Evolutionary conservation across 2,329 filamentous ascomycete species (phyloP), one percentile per base, ranked within the genome.

Genomic region (Epichloe gansuensis): DNA sequence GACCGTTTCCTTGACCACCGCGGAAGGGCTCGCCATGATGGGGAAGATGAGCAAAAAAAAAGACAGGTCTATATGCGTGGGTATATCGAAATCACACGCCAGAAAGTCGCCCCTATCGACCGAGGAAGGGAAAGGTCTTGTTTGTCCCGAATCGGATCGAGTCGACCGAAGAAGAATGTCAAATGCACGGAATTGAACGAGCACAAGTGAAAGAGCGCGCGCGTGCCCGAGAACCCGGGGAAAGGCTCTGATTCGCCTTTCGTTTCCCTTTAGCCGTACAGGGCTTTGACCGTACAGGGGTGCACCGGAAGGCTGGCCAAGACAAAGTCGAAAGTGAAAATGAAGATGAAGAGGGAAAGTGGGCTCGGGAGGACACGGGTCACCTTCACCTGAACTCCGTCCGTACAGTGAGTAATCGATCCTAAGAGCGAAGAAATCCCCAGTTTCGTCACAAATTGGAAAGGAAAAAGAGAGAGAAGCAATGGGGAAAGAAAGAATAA

Each of bases 1-100:
- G 67, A 94, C 82, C 56, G 78, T 76, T 68, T 85, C 83, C 69
- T 80, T 85, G 59, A 85, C 77, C 55, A 70, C 68, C 53, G 72
- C 66, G 53, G 72, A 66, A 59, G 53, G 50, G 25, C 69, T 73
- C 53, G 65, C 61, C 67, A 70, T 70, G 61, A 50, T 61, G 60
- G 13, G 44, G 3, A 3, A 17, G 23, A 34, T 17, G 17, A 17
- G 2, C 17, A 48, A 21, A 15, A 11, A 34, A 38, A 38, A 17
- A 41, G 35, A 42, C 3, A 31, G 28, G 8, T 31, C 28, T 11
- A 31, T 11, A 11, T 31, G 28, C 28, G 28, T 31, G 28, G 8
- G 28, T 31, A 9, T 11, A 31, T 31, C 8, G 9, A 31, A 31
- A 31, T 31, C 28, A 31, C 28, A 4, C 28, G 9, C 28, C 3